Evolutionary conservation across 371 early-diverging fungal genomes (phyloP), one percentile per base, ranked within the genome.

Genomic region (Mycotypha africana): DNA sequence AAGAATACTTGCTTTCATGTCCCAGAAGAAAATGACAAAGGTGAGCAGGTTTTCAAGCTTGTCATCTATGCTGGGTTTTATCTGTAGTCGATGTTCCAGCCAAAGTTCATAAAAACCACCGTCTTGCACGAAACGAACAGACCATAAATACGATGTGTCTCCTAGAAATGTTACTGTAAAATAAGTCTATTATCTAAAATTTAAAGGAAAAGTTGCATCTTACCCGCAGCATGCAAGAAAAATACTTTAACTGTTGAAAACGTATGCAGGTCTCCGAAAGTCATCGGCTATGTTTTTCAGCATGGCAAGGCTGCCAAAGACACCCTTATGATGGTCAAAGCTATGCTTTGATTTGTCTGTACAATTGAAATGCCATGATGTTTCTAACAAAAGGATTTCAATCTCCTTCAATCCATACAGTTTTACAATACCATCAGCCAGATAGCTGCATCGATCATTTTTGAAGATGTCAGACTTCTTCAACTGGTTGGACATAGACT

Each of bases 271-370:
- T 15, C 20, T 3, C 32, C 30, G 2, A 21, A 30, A 4, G 6
- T 33, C 17, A 24, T 40, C 40, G 9, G 40, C 48, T 3, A 40
- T 21, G 5, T 16, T 47, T 33, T 47, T 47, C 15, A 47, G 5
- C 41, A 47, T 47, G 2, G 41, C 23, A 1, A 40, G 20, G 11
- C 2, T n/a, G 2, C 31, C 48, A 23, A 33, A 47, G 2, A 40
- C n/a, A 8, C 48, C 41, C 28, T 47, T 47, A 16, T 47, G 48
- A 12, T 40, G 24, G 21, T 47, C 33, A 40, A 39, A 47, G 0
- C 16, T 30, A 0, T 17, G 12, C n/a, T 47, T 47, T 20, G 34
- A 0, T 23, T 30, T 19, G 15, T 47, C 34, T 8, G 20, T 33
- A 5, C 5, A 28, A 8, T 11, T 11, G 11, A 12, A 31, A n/a